phyloP scores from a whole-genome alignment of 306 rosid species.

The Rubus idaeus region DNA sequence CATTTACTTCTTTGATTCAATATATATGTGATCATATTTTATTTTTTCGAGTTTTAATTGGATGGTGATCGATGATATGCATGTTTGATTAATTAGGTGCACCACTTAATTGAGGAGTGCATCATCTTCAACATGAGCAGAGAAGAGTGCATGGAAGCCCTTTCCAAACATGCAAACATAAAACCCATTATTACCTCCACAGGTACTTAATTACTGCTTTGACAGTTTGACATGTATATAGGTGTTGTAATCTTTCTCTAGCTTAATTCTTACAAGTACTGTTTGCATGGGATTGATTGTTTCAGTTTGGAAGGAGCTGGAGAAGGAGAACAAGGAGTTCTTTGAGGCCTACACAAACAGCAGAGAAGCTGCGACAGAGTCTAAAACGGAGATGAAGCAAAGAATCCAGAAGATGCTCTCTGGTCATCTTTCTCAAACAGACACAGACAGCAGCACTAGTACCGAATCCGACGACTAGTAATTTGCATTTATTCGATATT shows the following conservation, averaged over 20 bases:
- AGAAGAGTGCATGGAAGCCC: slow-evolving; percentile 98
- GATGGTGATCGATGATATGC: not conserved
- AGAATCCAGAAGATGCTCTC: slow-evolving; percentile 40
- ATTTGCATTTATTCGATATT: slow-evolving; percentile 17
- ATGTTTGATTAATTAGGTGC: slow-evolving; percentile 55
- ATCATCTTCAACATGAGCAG: slow-evolving; percentile 82
- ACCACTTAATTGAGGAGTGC: slow-evolving; percentile 89
- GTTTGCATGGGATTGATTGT: not conserved
- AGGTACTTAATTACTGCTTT: slow-evolving; percentile 31
- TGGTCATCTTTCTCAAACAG: slow-evolving; percentile 24
- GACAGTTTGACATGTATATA: not conserved
- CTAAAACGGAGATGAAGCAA: slow-evolving; percentile 35
- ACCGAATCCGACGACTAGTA: slow-evolving; percentile 4
- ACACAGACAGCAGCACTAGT: not conserved
- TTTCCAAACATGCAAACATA: slow-evolving; percentile 85
- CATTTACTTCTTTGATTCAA: not conserved
- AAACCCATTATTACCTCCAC: slow-evolving; percentile 85
- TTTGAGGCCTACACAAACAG: slow-evolving; percentile 61
- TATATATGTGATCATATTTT: not conserved
- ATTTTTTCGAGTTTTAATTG: not conserved
- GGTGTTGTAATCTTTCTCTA: not conserved
- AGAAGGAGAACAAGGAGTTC: slow-evolving; percentile 92
- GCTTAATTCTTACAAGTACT: not conserved
- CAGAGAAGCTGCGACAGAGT: slow-evolving; percentile 32
- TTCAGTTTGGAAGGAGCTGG: slow-evolving; percentile 90